Conservation (phyloP, 345 rosid species). For the Eucalyptus grandis region DNA sequence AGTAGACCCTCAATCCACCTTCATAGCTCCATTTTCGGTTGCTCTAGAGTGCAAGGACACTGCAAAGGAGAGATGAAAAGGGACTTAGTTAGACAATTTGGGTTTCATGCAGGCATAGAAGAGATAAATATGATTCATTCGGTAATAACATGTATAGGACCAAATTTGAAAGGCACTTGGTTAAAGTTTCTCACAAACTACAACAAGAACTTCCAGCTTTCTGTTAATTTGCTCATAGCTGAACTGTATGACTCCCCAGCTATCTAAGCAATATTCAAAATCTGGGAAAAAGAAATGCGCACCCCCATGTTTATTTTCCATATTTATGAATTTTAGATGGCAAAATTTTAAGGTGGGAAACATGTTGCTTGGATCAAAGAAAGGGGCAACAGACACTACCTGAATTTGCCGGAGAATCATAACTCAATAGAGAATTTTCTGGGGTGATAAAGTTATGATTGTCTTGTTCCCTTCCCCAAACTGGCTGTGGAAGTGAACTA, state of each 20-base stretch:
- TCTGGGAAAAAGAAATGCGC: not conserved
- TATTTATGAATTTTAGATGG: not conserved
- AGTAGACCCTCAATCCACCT: constrained; percentile 13
- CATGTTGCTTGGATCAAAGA: not conserved
- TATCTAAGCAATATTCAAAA: not conserved
- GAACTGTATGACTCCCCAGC: not conserved
- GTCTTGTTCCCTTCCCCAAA: constrained; percentile 70
- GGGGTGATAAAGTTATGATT: constrained; percentile 29
- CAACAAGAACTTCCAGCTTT: not conserved
- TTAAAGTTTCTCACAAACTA: not conserved
- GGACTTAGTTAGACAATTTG: not conserved
- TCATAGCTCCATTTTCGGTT: constrained; percentile 56
- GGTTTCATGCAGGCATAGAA: not conserved
- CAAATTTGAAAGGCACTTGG: not conserved
- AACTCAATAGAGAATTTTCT: constrained; percentile 53
- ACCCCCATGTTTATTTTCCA: not conserved
- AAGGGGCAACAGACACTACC: constrained; percentile 12
- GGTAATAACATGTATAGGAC: not conserved
- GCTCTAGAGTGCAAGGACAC: constrained; percentile 47
- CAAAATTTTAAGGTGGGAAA: not conserved
- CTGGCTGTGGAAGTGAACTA: constrained; percentile 46
- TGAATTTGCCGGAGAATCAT: constrained; percentile 58
- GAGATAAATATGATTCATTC: not conserved
- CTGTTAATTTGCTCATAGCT: not conserved
- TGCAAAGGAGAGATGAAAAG: constrained; percentile 3